phyloP scores from a whole-genome alignment of 2,329 filamentous ascomycete genomes.

The Fonsecaea multimorphosa region DNA sequence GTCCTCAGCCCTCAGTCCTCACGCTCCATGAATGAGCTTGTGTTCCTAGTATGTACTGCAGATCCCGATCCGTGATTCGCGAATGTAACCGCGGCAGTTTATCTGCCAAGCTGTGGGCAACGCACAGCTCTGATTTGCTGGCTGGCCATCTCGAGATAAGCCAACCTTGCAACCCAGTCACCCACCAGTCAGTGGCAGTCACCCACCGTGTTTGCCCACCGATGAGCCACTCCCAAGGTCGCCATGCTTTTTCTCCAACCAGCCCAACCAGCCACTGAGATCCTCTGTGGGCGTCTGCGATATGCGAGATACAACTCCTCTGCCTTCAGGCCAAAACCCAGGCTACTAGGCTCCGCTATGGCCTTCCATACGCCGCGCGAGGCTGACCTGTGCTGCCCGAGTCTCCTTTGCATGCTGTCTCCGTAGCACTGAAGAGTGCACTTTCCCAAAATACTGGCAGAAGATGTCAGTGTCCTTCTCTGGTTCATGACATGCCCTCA shows the following conservation, averaged over 20 bases:
- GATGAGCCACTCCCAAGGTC: too few relatives aligned
- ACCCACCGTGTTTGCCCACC: too few relatives aligned
- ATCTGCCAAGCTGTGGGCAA: slow-evolving; percentile 8
- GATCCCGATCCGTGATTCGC: neutral
- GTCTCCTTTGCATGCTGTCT: slow-evolving; percentile 5
- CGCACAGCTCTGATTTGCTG: neutral
- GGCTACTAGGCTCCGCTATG: slow-evolving; percentile 4
- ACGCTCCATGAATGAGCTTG: too few relatives aligned
- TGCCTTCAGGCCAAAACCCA: neutral
- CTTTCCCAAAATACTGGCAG: slow-evolving; percentile 26
- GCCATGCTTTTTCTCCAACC: slow-evolving; percentile 13
- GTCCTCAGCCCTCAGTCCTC: too few relatives aligned
- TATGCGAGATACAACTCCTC: neutral
- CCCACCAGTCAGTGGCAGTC: too few relatives aligned
- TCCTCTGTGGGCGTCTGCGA: neutral
- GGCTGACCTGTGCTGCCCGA: slow-evolving; percentile 19
- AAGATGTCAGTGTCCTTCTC: slow-evolving; percentile 34
- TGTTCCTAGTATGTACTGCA: neutral
- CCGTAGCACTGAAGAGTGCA: slow-evolving; percentile 15
- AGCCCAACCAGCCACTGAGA: slow-evolving; percentile 16
- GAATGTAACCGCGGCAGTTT: slow-evolving; percentile 14
- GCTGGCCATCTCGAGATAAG: slow-evolving; percentile 4
- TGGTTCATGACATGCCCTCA: slow-evolving; percentile 38
- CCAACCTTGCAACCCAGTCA: too few relatives aligned
- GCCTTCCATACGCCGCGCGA: slow-evolving; percentile 15